Base-by-base conservation (phyloP, 2,329 filamentous ascomycete genomes). In the Fusarium sp. region DNA sequence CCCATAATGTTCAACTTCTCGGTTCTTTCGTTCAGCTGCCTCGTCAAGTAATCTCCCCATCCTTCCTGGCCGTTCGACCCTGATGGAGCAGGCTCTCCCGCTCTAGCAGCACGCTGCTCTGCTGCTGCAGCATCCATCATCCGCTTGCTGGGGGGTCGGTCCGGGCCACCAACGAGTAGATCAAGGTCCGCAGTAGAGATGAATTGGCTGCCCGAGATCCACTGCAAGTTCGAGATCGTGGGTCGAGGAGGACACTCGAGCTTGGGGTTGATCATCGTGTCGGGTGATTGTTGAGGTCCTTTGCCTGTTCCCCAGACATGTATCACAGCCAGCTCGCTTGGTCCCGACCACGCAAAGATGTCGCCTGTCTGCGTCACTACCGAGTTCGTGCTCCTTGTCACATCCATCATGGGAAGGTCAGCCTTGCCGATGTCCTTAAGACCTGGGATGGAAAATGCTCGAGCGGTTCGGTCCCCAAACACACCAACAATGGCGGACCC, bases 121-220 rank as follows among this genome's bases (percentile, higher is more conserved):
- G 88, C 85, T 1, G 87, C 89, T 32, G 91, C 85, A 45, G 95
- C 93, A 2, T 89, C 90, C 43, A 95, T 75, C 91, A 96, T 96
- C 32, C 91, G 87, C 77, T 96, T 96, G 58, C 91, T 95, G 1
- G 92, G 89, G 4, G 94, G 95, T 3, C 95, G 86, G 71, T 95
- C 90, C 2, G 93, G 89, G 0, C 94, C 94, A 46, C 94, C 92
- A 58, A 99, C 95, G 2, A 99, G 81, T 3, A 97, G 78, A 72
- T 98, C 95, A 71, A 99, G 87, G 70, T 99, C 95, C 2, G 88
- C 83, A 0, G 92, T 90, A 2, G 92, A 92, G 41, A 99, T 85
- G 69, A 96, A 91, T 76, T 97, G 94, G 1, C 94, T 98, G 5
- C 95, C 95, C 0, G 93, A 91, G 48, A 99, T 92, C 95, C 95